Evolutionary conservation across 163 green algal genomes (phyloP), one percentile per base, ranked within the genome.

Genomic region (Scenedesmus sp.): DNA sequence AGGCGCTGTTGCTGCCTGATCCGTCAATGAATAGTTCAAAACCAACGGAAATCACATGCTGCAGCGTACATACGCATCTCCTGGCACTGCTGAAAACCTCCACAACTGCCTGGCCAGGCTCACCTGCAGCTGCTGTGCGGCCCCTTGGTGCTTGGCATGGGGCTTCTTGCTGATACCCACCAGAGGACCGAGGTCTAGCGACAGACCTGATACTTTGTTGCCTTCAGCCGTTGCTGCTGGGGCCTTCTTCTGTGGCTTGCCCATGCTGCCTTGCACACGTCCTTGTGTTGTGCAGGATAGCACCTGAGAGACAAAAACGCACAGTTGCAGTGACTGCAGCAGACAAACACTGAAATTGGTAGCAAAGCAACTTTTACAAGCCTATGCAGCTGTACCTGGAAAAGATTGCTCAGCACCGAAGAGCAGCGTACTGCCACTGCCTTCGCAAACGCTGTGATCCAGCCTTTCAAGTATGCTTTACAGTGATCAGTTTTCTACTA

Each of bases 191-290:
- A 86, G 46, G 40, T 86, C 81, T 30, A 86, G 61, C 73, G 81
- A 51, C 22, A 86, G 3, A 3, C 81, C 81, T 33, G 81, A 51
- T 37, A 18, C 81, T 43, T 72, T 56, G 13, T 86, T 86, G 81
- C 81, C 37, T 18, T 49, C 37, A n/a, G 59, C 81, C 40, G 49
- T 30, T 76, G 65, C 82, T 76, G 82, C 82, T 76, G 82, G 82
- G 6, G 82, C 61, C 35, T 56, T 87, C 20, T 87, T 87, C 53
- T 76, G 51, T 40, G 49, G 82, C 82, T 87, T 87, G 51, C 82
- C 82, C 82, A 87, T 87, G 26, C 65, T 76, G 65, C 30, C 30
- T 40, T 76, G 30, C 65, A 40, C 30, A 16, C 6, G 65, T n/a
- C 18, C 30, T 40, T 4, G 30, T 40, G 56, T 76, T 76, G 65